Conservation (phyloP, 2,329 filamentous ascomycete species). For the Hypoxylon sp. region DNA sequence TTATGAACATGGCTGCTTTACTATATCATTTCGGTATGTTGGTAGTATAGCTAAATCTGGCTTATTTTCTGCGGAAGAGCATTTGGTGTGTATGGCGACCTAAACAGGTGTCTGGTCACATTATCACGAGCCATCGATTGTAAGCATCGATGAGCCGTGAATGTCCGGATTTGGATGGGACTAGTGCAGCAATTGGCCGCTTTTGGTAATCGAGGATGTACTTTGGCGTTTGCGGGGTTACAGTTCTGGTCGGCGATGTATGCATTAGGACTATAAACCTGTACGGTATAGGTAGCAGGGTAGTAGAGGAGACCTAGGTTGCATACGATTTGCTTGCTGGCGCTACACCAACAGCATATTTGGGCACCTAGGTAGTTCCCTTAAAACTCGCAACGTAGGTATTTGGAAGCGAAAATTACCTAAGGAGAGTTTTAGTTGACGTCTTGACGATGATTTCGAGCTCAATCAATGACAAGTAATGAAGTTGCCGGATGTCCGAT, state of each 20-base stretch:
- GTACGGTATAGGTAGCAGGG: constrained; percentile 22
- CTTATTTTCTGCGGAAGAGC: constrained; percentile 23
- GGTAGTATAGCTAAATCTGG: constrained; percentile 1
- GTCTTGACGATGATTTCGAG: background rate
- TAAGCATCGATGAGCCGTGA: constrained; percentile 32
- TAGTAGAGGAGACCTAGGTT: constrained; percentile 15
- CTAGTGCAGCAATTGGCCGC: constrained; percentile 39
- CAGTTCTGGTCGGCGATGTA: constrained; percentile 37
- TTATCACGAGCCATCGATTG: constrained; percentile 40
- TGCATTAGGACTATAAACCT: constrained; percentile 25
- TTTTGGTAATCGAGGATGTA: constrained; percentile 34
- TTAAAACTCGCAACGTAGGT: background rate
- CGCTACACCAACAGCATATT: constrained; percentile 23
- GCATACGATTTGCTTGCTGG: constrained; percentile 36
- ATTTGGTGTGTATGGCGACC: constrained; percentile 16
- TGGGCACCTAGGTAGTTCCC: background rate
- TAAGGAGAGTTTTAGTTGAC: background rate
- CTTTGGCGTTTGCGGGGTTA: constrained; percentile 42
- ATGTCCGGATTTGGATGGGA: constrained; percentile 40
- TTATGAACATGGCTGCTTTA: constrained; percentile 8
- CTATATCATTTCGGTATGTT: constrained; percentile 1
- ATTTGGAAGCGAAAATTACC: background rate
- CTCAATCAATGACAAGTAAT: constrained; percentile 5
- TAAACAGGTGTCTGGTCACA: constrained; percentile 34
- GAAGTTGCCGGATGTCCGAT: constrained; percentile 27